Base-by-base conservation (phyloP, 1,284 basidiomycete species). In the Abortiporus biennis region DNA sequence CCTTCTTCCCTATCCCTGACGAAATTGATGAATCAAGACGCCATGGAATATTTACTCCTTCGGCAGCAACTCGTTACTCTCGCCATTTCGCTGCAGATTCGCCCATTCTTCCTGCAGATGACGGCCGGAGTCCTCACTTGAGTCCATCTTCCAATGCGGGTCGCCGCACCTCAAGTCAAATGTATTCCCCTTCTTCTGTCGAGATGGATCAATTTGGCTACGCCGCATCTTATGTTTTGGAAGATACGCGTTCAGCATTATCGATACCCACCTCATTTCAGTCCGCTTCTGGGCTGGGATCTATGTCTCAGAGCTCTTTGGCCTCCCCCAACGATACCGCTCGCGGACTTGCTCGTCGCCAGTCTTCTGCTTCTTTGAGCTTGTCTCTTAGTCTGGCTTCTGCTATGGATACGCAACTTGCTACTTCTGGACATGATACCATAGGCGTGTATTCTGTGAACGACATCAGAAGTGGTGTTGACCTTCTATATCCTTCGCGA, bases 191-290 rank as follows among this genome's bases (percentile, higher is more conserved):
- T 8, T 45, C 50, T 17, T 44, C 50, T n/a, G 48, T 47, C 2
- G 56, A 61, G 5, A 52, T 61, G 45, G 59, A 61, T 34, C 56
- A 55, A 12, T 59, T 61, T 36, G 59, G 55, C 1, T 40, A 54
- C 2, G 55, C 55, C 0, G 53, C 54, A 6, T 46, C 49, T 0
- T 48, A 51, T 3, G 49, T 53, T 6, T 40, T 48, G 1, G 45
- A 44, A 4, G 41, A 48, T 8, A 47, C 51, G 16, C 42, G 42
- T 4, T 57, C 55, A 1, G 48, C 51, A 0, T 34, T 54, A 17
- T 55, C 57, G 3, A 46, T 58, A 3, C 56, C 59, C 15, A 50
- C 54, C 1, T 59, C 56, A 4, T 45, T 55, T 2, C 51, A 41
- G 9, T 56, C 56, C 3, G 42, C 45, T 1, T 45, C 43, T 11